A percentile compares a stretch with the other conserved stretches of the same genome.
Conservation (phyloP, 129 eudicot species). For the Artemisia annua region DNA sequence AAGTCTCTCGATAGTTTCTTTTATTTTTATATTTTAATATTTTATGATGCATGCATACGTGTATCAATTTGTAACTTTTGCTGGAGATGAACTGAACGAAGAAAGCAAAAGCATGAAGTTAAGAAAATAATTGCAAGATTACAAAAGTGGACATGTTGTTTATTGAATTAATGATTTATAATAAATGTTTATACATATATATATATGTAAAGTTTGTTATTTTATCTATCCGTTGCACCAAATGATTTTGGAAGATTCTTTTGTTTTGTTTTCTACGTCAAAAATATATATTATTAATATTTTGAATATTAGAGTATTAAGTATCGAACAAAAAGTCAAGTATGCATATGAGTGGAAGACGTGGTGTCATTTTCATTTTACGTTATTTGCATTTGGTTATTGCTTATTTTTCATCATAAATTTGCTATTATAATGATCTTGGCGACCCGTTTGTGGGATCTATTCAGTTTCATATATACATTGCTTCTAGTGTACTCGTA, state of each 20-base stretch:
- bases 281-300: not conserved
- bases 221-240: not conserved
- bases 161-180: conserved; percentile 13
- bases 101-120: conserved; percentile 17
- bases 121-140: conserved; percentile 35
- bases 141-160: conserved; percentile 38
- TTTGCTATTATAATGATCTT: not conserved
- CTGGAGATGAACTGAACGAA: conserved; percentile 17
- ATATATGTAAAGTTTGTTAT: not conserved
- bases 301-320: not conserved
- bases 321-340: not conserved
- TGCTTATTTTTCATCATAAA: not conserved
- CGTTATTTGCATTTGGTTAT: conserved; percentile 12
- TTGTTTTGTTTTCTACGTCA: conserved; percentile 1
- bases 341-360: conserved; percentile 26
- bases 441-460: not conserved
- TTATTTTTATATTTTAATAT: no score
- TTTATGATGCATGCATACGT: conserved; percentile 32
- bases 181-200: no score
- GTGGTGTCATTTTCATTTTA: conserved; percentile 30
- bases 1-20: no score
- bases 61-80: conserved; percentile 44
- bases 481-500: not conserved
- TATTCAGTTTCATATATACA: not conserved
- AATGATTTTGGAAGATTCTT: conserved; percentile 12